Evolutionary conservation across 2,329 filamentous ascomycete species (phyloP).

Genomic region (Hypoxylon sp.): DNA sequence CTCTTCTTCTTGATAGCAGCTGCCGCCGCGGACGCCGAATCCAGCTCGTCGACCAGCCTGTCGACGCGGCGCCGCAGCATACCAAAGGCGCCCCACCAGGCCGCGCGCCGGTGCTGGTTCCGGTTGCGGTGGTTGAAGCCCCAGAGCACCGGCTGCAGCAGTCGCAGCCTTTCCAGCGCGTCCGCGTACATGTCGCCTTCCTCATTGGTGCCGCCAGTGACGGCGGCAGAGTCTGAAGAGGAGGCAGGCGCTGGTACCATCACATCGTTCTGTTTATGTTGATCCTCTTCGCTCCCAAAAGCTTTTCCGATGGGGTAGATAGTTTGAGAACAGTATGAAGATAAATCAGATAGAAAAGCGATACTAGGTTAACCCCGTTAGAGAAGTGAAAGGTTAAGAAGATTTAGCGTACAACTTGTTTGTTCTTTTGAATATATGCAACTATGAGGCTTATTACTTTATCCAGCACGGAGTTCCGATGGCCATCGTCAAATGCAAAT

Average conservation of each 20-base stretch:
- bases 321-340: too few relatives aligned
- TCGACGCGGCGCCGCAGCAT: slow-evolving; percentile 73
- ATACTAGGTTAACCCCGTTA: too few relatives aligned
- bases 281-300: too few relatives aligned
- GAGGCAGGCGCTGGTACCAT: slow-evolving; percentile 15
- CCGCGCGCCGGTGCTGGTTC: slow-evolving; percentile 84
- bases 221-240: not conserved
- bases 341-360: too few relatives aligned
- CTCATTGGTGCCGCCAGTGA: not conserved
- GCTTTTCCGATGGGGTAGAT: too few relatives aligned
- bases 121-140: slow-evolving; percentile 83
- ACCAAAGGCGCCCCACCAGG: slow-evolving; percentile 81
- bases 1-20: slow-evolving; percentile 16
- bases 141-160: slow-evolving; percentile 64
- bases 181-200: slow-evolving; percentile 17
- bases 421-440: too few relatives aligned
- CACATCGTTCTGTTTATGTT: slow-evolving; percentile 9
- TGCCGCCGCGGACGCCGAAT: slow-evolving; percentile 33
- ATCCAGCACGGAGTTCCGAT: too few relatives aligned
- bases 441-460: too few relatives aligned
- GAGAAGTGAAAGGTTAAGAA: too few relatives aligned
- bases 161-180: slow-evolving; percentile 39
- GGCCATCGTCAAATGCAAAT: too few relatives aligned
- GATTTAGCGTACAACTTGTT: too few relatives aligned
- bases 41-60: slow-evolving; percentile 57